phyloP scores from a whole-genome alignment of 2,329 filamentous ascomycete genomes.

The Ilyonectria destructans region DNA sequence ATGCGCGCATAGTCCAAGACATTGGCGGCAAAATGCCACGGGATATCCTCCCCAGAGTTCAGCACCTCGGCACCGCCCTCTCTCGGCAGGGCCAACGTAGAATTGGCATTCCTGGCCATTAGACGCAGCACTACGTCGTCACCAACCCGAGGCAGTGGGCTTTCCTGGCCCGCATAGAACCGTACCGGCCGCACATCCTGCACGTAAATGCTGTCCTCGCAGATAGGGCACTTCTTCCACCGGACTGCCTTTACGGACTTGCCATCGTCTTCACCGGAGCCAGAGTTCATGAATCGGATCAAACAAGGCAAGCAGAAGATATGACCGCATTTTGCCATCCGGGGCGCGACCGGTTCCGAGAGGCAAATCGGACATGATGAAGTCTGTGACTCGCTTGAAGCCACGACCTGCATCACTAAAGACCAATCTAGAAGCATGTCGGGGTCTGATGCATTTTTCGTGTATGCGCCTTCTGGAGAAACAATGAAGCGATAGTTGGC shows the following conservation, averaged over 20 bases:
- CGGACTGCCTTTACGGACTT: conserved; percentile 79
- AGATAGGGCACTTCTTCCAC: conserved; percentile 98
- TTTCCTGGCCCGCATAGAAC: conserved; percentile 93
- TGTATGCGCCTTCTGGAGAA: conserved; percentile 85
- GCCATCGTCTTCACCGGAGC: conserved; percentile 78
- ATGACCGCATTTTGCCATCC: conserved; percentile 97
- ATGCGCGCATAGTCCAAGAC: conserved; percentile 95
- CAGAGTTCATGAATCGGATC: conserved; percentile 95
- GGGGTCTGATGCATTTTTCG: conserved; percentile 85
- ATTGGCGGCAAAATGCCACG: conserved; percentile 96
- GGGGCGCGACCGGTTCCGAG: conserved; percentile 90
- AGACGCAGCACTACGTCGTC: conserved; percentile 92
- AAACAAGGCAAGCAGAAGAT: conserved; percentile 96
- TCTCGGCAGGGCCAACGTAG: conserved; percentile 88
- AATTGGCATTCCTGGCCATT: conserved; percentile 85
- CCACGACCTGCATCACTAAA: conserved; percentile 91
- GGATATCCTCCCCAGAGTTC: conserved; percentile 81
- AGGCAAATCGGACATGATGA: conserved; percentile 96
- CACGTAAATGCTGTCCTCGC: conserved; percentile 94
- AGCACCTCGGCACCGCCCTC: conserved; percentile 83
- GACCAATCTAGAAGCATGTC: conserved; percentile 94
- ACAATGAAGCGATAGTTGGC: conserved; percentile 99
- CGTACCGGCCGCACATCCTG: conserved; percentile 90
- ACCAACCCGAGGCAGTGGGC: conserved; percentile 83
- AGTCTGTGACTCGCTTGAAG: conserved; percentile 89